Percentiles rank a stretch among this genome's conserved stretches.
These are phyloP conservation scores for Tetrahymena elliotti DNA, from an alignment of 73 alveolate genomes.

Conservation along the genomic window DNA sequence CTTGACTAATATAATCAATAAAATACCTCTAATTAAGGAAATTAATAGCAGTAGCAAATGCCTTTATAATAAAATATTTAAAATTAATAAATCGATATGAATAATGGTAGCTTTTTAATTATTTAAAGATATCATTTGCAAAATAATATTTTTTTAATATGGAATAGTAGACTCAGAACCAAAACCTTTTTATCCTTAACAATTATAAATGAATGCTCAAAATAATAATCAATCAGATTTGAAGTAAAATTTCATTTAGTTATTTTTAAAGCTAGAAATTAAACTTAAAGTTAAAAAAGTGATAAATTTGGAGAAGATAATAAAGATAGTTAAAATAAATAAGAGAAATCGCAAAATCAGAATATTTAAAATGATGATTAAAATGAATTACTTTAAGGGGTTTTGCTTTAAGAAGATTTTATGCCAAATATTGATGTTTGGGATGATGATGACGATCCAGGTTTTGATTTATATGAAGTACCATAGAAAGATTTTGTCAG, in stretches of 20 bases:
- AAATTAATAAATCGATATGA: not conserved
- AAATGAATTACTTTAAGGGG: not conserved
- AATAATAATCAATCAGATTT: not conserved
- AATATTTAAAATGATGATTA: not conserved
- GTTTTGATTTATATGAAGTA: slow-evolving; percentile 89
- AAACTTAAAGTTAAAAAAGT: not conserved
- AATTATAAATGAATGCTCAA: not conserved
- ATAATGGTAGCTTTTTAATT: not conserved
- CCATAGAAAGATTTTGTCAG: slow-evolving; percentile 83
- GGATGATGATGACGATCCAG: slow-evolving; percentile 96
- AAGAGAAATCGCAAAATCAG: not conserved
- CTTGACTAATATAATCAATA: not conserved
- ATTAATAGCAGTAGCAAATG: not conserved
- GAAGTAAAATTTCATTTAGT: not conserved
- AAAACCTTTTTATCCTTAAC: not conserved
- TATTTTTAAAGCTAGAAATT: too few relatives aligned
- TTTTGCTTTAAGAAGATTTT: not conserved
- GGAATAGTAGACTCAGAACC: not conserved
- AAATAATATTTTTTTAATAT: too few relatives aligned
- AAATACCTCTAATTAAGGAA: not conserved
- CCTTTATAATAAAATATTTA: too few relatives aligned
- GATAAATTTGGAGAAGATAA: not conserved
- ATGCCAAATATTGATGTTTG: slow-evolving; percentile 70
- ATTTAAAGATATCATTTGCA: too few relatives aligned
- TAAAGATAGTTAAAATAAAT: not conserved